Base-by-base conservation (phyloP, 108 stramenopile genomes). In the Cyclotella choctawhatcheeana region DNA sequence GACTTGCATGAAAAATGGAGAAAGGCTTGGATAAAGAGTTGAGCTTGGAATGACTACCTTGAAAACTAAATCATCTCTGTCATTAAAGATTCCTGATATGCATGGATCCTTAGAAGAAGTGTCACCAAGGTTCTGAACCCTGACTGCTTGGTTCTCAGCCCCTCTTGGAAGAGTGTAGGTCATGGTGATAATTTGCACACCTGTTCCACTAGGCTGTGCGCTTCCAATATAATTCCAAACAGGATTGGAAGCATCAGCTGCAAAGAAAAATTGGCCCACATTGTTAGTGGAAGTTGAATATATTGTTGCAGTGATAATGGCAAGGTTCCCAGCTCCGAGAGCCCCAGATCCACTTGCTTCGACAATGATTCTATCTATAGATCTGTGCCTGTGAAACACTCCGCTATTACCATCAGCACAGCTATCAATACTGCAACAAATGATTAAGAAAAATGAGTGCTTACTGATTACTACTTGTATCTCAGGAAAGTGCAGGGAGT, bases 351-450 rank as follows among this genome's bases (percentile, higher is more conserved):
- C 37, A 40, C 37, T 12, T 10, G 37, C 6, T 40, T 12, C 12
- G 8, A 40, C 37, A 40, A 40, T 12, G 12, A 40, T 12, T 40
- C 37, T 6, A 10, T 40, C 37, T 40, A 40, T 40, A 40, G 37
- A 40, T n/a, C n/a, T n/a, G n/a, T n/a, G n/a, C n/a, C n/a, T n/a
- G n/a, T n/a, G n/a, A n/a, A n/a, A n/a, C n/a, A n/a, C n/a, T n/a
- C 70, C 64, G 50, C 5, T 8, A 43, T 50, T 37, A 16, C 74
- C 74, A 22, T 75, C 74, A 47, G 0, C n/a, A 20, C 74, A 75
- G 7, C 64, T 54, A 29, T 75, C 67, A 25, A 75, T 44, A 25
- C 66, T 67, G 65, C n/a, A n/a, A n/a, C n/a, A n/a, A n/a, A n/a
- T n/a, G n/a, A n/a, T n/a, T n/a, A n/a, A n/a, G n/a, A n/a, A n/a